These are phyloP conservation scores for Xylaria sp. DNA, from an alignment of 2,329 filamentous ascomycete species.

Conservation along the genomic window DNA sequence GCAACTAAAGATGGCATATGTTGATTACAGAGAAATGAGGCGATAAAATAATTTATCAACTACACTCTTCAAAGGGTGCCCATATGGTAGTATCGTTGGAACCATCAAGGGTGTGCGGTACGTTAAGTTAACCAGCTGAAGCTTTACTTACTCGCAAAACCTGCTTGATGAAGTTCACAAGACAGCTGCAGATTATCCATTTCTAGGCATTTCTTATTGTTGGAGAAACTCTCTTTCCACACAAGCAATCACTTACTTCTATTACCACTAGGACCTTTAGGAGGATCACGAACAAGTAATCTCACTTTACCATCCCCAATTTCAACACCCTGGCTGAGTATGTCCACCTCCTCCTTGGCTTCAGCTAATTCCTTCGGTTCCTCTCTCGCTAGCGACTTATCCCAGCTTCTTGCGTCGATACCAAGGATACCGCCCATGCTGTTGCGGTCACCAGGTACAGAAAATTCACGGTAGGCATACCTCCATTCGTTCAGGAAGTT, in stretches of 20 bases:
- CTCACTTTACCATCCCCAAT: slow-evolving; percentile 74
- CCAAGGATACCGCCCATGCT: slow-evolving; percentile 81
- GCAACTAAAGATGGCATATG: neutral
- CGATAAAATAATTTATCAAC: neutral
- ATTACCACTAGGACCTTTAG: slow-evolving; percentile 64
- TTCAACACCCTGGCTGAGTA: slow-evolving; percentile 72
- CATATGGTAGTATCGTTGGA: neutral
- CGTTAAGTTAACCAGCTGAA: neutral
- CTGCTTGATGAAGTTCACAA: slow-evolving; percentile 2
- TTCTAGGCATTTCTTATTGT: slow-evolving; percentile 22
- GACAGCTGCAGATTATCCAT: slow-evolving; percentile 9
- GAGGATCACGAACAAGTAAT: slow-evolving; percentile 69
- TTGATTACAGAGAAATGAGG: neutral
- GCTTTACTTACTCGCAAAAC: neutral
- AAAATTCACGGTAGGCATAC: slow-evolving; percentile 96
- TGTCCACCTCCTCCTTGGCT: slow-evolving; percentile 60
- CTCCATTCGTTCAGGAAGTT: slow-evolving; percentile 94
- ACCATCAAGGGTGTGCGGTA: neutral
- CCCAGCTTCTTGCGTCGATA: slow-evolving; percentile 74
- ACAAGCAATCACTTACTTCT: slow-evolving; percentile 53
- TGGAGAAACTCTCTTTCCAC: slow-evolving; percentile 10
- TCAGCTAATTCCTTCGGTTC: slow-evolving; percentile 53
- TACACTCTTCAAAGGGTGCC: neutral
- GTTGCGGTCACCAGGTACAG: slow-evolving; percentile 89
- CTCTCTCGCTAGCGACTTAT: slow-evolving; percentile 67